Base-by-base conservation (phyloP, 202 grass and related monocot species). In the Eragrostis tef region DNA sequence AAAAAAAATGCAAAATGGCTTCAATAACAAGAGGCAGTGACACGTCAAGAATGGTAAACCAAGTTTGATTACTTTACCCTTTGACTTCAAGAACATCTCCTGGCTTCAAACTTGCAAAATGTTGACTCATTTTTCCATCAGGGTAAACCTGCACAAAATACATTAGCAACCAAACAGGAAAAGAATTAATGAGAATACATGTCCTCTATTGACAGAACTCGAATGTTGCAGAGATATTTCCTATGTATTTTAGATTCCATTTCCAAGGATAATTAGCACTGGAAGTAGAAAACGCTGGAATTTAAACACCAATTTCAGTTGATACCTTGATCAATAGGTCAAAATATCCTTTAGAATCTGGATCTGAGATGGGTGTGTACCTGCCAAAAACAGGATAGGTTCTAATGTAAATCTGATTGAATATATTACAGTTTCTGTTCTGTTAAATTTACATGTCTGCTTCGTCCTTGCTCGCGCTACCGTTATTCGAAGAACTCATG, bases 21-120 rank as follows among this genome's bases (percentile, higher is more conserved):
- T 84, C 34, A 81, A 52, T 74, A 51, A 75, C 31, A 78, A 12
- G 17, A 82, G 15, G 43, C 24, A 84, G 61, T 75, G 86, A 53
- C 56, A 22, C 41, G 42, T 59, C 22, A 3, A 73, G 15, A 53
- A 42, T 41, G n/a, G 10, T 73, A 50, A 73, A 20, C 1, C 34
- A 58, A 24, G 80, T 71, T 82, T 88, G 5, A 60, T 79, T 39
- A 83, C 26, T 56, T 80, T 91, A 98, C 95, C 92, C 95, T 93
- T 98, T 98, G 73, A 95, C 92, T 91, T 98, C 92, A 21, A 98
- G 27, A 87, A 89, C 76, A 93, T 98, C 95, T 76, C 95, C 92
- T 83, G 92, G 88, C 64, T 93, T 95, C 87, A 98, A 78, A 77
- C 62, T 98, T 67, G 90, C 83, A 83, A 98, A 93, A 87, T 98